Evolutionary conservation across 768 basidiomycete species (phyloP), one percentile per base, ranked within the genome.

Genomic region (Cystobasidium onofrii): DNA sequence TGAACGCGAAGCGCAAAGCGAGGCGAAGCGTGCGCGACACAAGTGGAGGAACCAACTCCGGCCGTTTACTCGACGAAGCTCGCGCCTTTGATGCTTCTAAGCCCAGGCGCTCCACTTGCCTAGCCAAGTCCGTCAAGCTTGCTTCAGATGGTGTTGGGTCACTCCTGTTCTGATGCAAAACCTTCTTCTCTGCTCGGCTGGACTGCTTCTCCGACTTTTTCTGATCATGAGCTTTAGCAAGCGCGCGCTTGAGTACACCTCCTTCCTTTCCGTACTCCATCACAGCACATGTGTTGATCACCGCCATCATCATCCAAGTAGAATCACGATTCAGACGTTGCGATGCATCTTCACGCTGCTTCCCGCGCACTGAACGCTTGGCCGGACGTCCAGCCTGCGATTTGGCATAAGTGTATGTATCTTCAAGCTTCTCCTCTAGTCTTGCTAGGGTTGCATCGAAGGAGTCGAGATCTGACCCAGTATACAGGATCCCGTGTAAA

Each of bases 281-380:
- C 10, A 96, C 81, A 0, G 90, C 86, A 2, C 86, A 84, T 36
- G 97, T 84, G 80, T 95, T 95, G 77, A 91, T 84, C 57, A 89
- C 83, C 0, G 87, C 95, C 91, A 98, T 95, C 89, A 94, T 92
- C 77, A 91, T 88, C 96, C 96, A 99, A 72, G 95, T 91, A 33
- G 76, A 70, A 36, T 81, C 76, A 18, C 72, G 75, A 50, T 57
- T 43, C 9, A 60, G 57, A 20, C 44, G 27, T 52, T 25, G 74
- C 66, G 64, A 74, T 72, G 2, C 64, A 73, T 0, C 44, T 65
- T 39, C 39, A 3, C 44, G 41, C 44, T 54, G 20, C 20, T 27
- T 52, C 10, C 10, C n/a, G 27, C 23, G 0, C 12, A 6, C 13
- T 20, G 29, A 46, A 17, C 46, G 39, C 20, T 18, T 12, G 12